Evolutionary conservation across 2,329 filamentous ascomycete genomes (phyloP), one percentile per base, ranked within the genome.

Genomic region (Scedosporium minutisporum): DNA sequence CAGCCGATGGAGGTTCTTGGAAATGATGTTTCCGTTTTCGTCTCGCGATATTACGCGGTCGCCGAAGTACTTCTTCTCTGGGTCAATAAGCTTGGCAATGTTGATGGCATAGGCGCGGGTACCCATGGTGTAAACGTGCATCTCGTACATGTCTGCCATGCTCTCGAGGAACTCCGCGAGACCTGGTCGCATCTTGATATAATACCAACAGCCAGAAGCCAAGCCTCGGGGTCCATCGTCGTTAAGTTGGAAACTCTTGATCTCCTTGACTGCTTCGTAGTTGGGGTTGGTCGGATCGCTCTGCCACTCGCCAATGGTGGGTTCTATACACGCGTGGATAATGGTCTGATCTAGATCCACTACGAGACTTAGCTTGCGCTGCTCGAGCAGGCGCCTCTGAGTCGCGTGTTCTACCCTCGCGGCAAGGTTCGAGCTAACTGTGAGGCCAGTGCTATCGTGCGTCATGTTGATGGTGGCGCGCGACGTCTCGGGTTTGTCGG

Each of bases 51-150:
- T 89, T 69, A 99, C 93, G 62, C 95, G 87, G 74, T 97, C 93
- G 46, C 90, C 93, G 73, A 99, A 99, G 9, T 96, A 85, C 71
- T 88, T 93, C 66, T 88, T 85, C 41, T 93, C 87, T 0, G 93
- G 93, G 70, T 99, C 95, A 65, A 99, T 90, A 65, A 99, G 93
- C 68, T 89, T 88, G 44, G 92, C 92, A 68, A 99, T 96, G 65
- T 91, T 89, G 68, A 93, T 82, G 9, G 95, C 95, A 72, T 99
- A 99, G n/a, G 93, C 91, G 66, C 95, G 86, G 23, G 95, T 99
- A 63, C 93, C 95, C 95, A 99, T 99, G 53, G 95, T 99, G 78
- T 99, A 99, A 66, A 99, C 93, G 73, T 99, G 95, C 70, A 97
- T 80, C 77, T 99, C 95, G 76, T 95, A 99, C 69, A 95, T 79